Evolutionary conservation across 148 eudicot genomes (phyloP).

Genomic region (Salicornia ramosissima): DNA sequence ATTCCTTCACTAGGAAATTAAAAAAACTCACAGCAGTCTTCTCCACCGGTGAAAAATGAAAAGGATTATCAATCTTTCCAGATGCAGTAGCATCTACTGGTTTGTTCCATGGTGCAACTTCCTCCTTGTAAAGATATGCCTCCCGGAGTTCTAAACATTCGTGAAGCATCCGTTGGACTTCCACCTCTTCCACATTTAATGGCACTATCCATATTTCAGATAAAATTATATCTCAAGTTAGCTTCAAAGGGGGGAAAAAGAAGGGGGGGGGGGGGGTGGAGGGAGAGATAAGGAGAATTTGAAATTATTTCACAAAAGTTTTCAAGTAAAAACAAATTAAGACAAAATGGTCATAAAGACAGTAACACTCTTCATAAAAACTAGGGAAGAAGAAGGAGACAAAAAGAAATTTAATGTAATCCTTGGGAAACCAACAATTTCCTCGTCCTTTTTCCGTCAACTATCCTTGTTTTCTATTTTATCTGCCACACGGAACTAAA

Average conservation of each 20-base stretch:
- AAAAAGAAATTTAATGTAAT: not conserved
- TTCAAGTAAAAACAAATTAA: not conserved
- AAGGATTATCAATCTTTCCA: constrained; percentile 36
- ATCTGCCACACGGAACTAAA: not conserved
- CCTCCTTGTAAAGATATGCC: constrained; percentile 52
- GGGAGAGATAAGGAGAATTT: too few species aligned
- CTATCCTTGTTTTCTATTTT: not conserved
- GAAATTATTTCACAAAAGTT: too few species aligned
- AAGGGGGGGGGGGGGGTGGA: too few species aligned
- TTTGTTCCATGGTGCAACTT: constrained; percentile 56
- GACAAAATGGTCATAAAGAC: not conserved
- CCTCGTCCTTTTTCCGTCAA: not conserved
- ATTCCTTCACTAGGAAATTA: not conserved
- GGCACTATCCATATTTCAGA: constrained; percentile 37
- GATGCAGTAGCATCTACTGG: constrained; percentile 28
- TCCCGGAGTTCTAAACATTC: constrained; percentile 70
- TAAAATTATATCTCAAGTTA: constrained; percentile 4
- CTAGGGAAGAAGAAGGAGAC: not conserved
- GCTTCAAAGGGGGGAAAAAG: too few species aligned
- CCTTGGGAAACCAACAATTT: not conserved
- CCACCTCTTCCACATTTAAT: constrained; percentile 66
- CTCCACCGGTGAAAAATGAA: constrained; percentile 48
- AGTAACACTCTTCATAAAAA: not conserved
- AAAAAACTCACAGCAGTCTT: constrained; percentile 47
- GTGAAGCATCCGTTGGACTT: constrained; percentile 67